These are phyloP conservation scores for Alternaria arborescens DNA, from an alignment of 2,329 filamentous ascomycete genomes.

Conservation along the genomic window DNA sequence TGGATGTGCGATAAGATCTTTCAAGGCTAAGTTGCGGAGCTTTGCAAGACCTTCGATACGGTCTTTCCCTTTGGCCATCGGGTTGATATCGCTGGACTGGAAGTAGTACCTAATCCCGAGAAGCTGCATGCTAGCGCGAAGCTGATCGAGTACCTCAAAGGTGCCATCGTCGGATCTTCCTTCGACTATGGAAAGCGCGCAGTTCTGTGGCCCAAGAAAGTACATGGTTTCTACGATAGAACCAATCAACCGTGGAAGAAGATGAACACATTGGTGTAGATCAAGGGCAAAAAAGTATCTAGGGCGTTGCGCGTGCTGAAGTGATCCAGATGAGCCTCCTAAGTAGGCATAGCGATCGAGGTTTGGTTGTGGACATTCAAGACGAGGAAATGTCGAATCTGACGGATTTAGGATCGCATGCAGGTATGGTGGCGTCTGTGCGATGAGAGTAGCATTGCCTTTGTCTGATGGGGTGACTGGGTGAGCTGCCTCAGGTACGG, in stretches of 20 bases:
- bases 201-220: conserved; percentile 61
- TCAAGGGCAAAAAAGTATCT: conserved; percentile 62
- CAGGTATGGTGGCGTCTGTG: conserved; percentile 23
- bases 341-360: conserved; percentile 30
- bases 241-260: conserved; percentile 63
- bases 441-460: conserved; percentile 23
- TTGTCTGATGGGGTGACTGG: conserved; percentile 11
- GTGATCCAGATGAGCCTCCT: conserved; percentile 8
- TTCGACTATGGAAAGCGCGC: conserved; percentile 65
- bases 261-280: conserved; percentile 54
- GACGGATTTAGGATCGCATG: conserved; percentile 29
- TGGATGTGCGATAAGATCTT: conserved; percentile 62
- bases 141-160: conserved; percentile 57
- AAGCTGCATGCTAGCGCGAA: conserved; percentile 52
- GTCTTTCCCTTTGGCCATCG: conserved; percentile 40
- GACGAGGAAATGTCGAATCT: conserved; percentile 23
- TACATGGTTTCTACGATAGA: conserved; percentile 60
- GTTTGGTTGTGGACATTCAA: conserved; percentile 29
- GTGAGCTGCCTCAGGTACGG: neutral
- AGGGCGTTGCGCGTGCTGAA: conserved; percentile 16
- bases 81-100: conserved; percentile 55
- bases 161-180: conserved; percentile 66
- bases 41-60: conserved; percentile 60
- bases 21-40: conserved; percentile 63
- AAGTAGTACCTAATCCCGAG: conserved; percentile 56